These are phyloP conservation scores for Flueggea neowawraea DNA, from an alignment of 441 rosid species.

Conservation along the genomic window DNA sequence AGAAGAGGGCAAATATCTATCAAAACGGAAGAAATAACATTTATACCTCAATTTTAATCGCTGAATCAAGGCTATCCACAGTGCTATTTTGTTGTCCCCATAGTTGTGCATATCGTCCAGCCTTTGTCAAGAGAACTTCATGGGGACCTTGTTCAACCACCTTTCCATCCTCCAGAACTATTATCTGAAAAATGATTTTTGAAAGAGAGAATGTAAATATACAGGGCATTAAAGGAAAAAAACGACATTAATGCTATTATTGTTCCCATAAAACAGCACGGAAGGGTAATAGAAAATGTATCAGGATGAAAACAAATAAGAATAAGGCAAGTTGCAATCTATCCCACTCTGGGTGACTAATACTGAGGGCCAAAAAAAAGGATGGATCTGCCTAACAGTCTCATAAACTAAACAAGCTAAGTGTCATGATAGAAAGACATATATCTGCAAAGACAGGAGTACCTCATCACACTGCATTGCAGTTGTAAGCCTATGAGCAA, in stretches of 20 bases:
- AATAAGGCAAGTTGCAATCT: no score
- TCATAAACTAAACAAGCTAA: no score
- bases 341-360: background rate
- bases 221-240: background rate
- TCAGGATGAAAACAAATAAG: no score
- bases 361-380: slow-evolving; percentile 1
- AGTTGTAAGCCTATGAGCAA: slow-evolving; percentile 98
- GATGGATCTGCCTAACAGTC: no score
- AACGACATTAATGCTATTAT: no score
- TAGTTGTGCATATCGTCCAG: slow-evolving; percentile 94
- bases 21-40: slow-evolving; percentile 1
- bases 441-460: slow-evolving; percentile 6
- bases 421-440: background rate
- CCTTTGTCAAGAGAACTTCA: slow-evolving; percentile 63
- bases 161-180: slow-evolving; percentile 91
- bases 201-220: background rate
- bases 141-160: slow-evolving; percentile 96
- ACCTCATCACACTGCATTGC: slow-evolving; percentile 99
- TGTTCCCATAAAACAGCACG: no score
- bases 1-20: background rate
- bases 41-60: slow-evolving; percentile 45
- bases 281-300: no score
- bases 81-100: slow-evolving; percentile 92
- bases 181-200: slow-evolving; percentile 51
- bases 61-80: slow-evolving; percentile 57